Evolutionary conservation across 2,329 filamentous ascomycete genomes (phyloP), one percentile per base, ranked within the genome.

Genomic region (Dactylonectria estremocensis): DNA sequence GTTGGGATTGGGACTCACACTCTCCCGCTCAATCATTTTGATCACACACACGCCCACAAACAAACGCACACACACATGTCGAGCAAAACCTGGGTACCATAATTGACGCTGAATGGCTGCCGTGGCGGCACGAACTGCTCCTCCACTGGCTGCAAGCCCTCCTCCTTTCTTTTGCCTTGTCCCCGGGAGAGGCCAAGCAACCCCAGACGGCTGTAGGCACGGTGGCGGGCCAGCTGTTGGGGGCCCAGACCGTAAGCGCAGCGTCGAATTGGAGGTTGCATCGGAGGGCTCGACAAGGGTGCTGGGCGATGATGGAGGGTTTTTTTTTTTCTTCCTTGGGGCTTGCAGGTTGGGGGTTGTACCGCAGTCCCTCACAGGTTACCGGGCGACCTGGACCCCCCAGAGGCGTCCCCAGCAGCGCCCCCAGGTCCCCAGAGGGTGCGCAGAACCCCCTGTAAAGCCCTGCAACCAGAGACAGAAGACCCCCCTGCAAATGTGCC

Each of bases 121-220:
- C 57, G 52, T 48, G 53, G 58, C 53, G 52, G 52, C 58, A 53
- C 52, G 64, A 66, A 66, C 64, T 28, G 52, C 64, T 66, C 56
- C 50, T 66, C 52, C 64, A 66, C 58, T 58, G 58, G 57, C 53
- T 64, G 55, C 61, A 64, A 64, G 61, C 48, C 40, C 40, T 53
- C n/a, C 37, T 59, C 61, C 22, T 24, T 33, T 31, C 55, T 61
- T 66, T 43, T 35, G 20, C 52, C 57, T 35, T 22, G 18, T 11
- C 22, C 43, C 20, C 48, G 22, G 40, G 48, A 18, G 48, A 28
- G 24, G 56, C 50, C 56, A 65, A 60, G 24, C 50, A 61, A 66
- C 63, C 57, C 64, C 64, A 66, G 58, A 66, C 56, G 40, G 40
- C 16, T 43, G 40, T 43, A 43, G 40, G 63, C 63, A 61, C 14